Evolutionary conservation across 2,329 filamentous ascomycete species (phyloP).

Genomic region (Cladosporium sp.): DNA sequence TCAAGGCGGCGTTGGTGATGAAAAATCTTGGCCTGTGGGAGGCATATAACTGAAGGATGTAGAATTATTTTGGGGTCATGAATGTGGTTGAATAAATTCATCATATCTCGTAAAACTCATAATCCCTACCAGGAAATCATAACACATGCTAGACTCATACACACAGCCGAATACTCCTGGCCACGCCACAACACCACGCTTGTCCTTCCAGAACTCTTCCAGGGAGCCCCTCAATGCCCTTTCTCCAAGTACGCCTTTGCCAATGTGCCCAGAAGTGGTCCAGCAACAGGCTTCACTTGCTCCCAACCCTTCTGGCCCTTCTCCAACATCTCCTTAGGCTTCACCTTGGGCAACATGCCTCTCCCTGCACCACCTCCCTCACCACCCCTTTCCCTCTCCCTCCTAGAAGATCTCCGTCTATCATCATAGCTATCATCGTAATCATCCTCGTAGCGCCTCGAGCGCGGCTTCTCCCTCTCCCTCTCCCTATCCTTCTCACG

Average conservation of each 20-base stretch:
- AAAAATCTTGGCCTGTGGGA: neutral
- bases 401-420: conserved; percentile 4
- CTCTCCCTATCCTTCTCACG: conserved; percentile 16
- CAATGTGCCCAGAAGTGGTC: conserved; percentile 14
- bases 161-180: neutral
- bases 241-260: conserved; percentile 25
- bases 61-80: neutral
- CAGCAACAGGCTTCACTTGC: conserved; percentile 22
- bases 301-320: conserved; percentile 24
- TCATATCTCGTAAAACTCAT: neutral
- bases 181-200: neutral
- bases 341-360: conserved; percentile 14
- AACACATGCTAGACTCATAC: neutral
- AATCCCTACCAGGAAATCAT: neutral
- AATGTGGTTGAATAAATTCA: neutral
- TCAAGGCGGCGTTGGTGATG: neutral
- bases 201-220: neutral
- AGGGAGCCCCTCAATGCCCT: neutral
- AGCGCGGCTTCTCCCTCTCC: neutral
- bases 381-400: conserved; percentile 12
- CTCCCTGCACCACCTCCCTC: neutral
- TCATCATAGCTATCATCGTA: conserved; percentile 15
- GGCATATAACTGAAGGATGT: neutral
- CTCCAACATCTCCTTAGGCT: conserved; percentile 22
- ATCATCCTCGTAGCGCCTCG: conserved; percentile 10